A percentile compares a stretch with the other conserved stretches of the same genome.
Conservation (phyloP, 352 stramenopile species). For the Blastocystis sp. region DNA sequence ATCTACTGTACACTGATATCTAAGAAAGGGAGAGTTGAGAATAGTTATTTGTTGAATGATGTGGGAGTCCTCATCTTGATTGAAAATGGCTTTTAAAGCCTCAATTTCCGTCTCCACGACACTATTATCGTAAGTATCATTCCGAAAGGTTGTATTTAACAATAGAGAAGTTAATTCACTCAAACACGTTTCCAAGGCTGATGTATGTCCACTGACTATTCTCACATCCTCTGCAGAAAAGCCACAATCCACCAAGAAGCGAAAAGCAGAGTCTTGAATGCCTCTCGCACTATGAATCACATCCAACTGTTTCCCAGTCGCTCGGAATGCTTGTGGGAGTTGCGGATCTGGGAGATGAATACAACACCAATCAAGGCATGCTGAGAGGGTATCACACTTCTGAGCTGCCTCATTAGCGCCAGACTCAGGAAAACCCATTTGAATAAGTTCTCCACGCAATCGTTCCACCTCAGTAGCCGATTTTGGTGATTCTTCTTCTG, state of each 20-base stretch:
- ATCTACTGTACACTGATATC: background rate
- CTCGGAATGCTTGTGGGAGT: constrained; percentile 76
- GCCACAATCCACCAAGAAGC: background rate
- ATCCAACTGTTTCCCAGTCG: constrained; percentile 83
- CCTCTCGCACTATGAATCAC: constrained; percentile 68
- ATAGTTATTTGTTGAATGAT: background rate
- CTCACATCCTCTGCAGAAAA: background rate
- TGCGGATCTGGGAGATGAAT: constrained; percentile 70
- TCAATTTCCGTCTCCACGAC: background rate
- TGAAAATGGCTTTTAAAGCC: constrained; percentile 23
- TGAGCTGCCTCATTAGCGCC: background rate
- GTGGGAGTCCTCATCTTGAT: background rate
- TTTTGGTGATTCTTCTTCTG: background rate
- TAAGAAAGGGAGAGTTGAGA: background rate
- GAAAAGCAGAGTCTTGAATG: too few relatives aligned
- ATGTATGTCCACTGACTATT: background rate
- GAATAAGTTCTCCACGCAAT: background rate
- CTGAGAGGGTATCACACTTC: background rate
- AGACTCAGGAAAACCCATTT: constrained; percentile 12
- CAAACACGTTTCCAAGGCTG: background rate
- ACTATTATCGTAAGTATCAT: background rate
- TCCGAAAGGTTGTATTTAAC: background rate
- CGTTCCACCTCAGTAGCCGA: background rate
- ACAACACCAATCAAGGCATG: constrained; percentile 71
- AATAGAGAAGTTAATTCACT: background rate